Percentiles rank a stretch among this genome's conserved stretches.
Conservation (phyloP, 768 basidiomycete species). For the Mycena crocata region DNA sequence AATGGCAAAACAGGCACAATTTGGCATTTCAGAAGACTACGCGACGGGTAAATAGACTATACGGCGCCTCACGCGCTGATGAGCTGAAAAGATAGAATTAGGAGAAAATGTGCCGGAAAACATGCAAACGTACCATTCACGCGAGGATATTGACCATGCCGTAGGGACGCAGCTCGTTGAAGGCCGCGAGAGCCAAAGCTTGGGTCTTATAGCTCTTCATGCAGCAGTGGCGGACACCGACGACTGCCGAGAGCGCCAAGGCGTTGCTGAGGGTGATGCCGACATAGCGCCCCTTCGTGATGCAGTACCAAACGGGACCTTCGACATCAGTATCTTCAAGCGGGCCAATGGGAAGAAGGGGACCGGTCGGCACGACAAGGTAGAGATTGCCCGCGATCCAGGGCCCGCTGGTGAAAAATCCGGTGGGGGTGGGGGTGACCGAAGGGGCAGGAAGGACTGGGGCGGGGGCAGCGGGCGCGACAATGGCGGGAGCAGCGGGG, state of each 20-base stretch:
- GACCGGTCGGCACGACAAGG: conserved; percentile 1
- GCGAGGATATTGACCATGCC: not conserved
- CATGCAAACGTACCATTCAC: not conserved
- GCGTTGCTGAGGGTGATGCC: conserved; percentile 11
- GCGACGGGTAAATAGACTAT: not conserved
- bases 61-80: not conserved
- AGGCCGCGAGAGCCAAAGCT: not conserved
- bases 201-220: conserved; percentile 16
- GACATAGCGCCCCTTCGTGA: conserved; percentile 1
- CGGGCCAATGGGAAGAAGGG: not conserved
- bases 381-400: conserved; percentile 1
- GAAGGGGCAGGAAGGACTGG: not conserved
- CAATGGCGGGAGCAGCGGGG: not conserved
- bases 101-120: not conserved
- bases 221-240: not conserved
- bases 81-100: not conserved
- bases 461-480: not conserved
- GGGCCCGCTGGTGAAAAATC: not conserved
- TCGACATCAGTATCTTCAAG: not conserved
- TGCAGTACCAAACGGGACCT: not conserved
- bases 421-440: not conserved
- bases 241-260: not conserved
- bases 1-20: too few relatives aligned
- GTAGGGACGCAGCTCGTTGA: conserved; percentile 1
- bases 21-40: not conserved